Conservation (phyloP, 176 grass and related monocot species). For the Tuctoria greenei region DNA sequence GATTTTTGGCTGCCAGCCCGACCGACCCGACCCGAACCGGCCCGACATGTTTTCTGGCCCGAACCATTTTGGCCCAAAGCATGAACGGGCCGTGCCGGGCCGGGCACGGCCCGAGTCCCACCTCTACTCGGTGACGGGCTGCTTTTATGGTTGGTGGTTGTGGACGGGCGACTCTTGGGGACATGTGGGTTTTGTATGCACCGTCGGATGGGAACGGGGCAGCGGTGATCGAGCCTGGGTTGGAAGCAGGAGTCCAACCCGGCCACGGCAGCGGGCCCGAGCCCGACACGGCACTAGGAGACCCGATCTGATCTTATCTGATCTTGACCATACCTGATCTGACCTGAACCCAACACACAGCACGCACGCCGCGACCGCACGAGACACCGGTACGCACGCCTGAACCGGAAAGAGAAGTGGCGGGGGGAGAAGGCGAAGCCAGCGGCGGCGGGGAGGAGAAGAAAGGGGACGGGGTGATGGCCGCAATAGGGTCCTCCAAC, state of each 20-base stretch:
- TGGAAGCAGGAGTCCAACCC: conserved; percentile 8
- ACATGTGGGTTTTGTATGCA: background rate
- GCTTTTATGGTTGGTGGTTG: background rate
- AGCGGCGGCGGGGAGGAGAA: conserved; percentile 4
- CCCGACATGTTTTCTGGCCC: too few species aligned
- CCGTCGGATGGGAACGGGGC: conserved; percentile 7
- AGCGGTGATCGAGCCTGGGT: background rate
- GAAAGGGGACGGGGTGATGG: background rate
- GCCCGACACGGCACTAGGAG: background rate
- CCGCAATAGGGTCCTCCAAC: conserved; percentile 81
- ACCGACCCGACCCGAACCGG: too few species aligned
- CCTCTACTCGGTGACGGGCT: background rate
- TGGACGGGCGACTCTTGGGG: background rate
- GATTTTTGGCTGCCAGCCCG: too few species aligned
- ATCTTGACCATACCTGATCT: too few species aligned
- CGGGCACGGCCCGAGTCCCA: too few species aligned
- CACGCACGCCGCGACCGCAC: background rate
- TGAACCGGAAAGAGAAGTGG: background rate
- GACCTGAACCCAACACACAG: background rate
- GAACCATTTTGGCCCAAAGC: too few species aligned
- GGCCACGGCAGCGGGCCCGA: background rate
- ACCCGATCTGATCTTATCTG: background rate
- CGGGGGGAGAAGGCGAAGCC: background rate
- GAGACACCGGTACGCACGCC: background rate
- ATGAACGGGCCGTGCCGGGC: too few species aligned